These are phyloP conservation scores for Torulaspora microellipsoides DNA, from an alignment of 805 yeast genomes.

Conservation along the genomic window DNA sequence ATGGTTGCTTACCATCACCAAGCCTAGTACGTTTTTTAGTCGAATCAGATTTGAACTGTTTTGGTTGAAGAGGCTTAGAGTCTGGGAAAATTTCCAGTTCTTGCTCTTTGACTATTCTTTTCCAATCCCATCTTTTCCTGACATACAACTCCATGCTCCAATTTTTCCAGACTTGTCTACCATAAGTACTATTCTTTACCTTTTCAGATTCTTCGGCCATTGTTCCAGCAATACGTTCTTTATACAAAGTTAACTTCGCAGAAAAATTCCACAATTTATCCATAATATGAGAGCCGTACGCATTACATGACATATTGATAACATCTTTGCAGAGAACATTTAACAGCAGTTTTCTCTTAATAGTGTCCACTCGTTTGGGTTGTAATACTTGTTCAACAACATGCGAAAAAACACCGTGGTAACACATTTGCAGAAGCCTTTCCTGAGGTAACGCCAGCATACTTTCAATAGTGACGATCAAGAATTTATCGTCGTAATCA, in stretches of 20 bases:
- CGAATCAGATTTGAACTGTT: conserved; percentile 2
- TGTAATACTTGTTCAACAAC: conserved; percentile 68
- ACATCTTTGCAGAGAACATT: conserved; percentile 58
- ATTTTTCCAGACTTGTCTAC: conserved; percentile 90
- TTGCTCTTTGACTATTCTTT: conserved; percentile 51
- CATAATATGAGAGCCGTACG: conserved; percentile 87
- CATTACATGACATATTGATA: conserved; percentile 66
- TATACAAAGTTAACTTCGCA: conserved; percentile 68
- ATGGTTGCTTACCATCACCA: conserved; percentile 1
- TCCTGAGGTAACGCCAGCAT: conserved; percentile 57
- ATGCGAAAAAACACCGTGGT: conserved; percentile 87
- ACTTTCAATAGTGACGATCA: conserved; percentile 54
- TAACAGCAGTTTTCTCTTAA: conserved; percentile 62
- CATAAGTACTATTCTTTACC: conserved; percentile 82
- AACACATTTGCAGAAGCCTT: conserved; percentile 66
- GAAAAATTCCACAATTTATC: conserved; percentile 83
- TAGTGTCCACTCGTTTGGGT: conserved; percentile 44
- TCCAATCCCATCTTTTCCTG: conserved; percentile 82
- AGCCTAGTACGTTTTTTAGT: conserved; percentile 6
- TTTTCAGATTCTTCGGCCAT: conserved; percentile 53
- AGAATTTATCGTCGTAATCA: conserved; percentile 58
- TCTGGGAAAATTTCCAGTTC: conserved; percentile 40
- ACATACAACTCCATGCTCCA: conserved; percentile 82
- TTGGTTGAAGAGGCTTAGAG: conserved; percentile 32
- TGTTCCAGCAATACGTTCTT: conserved; percentile 78